These are phyloP conservation scores for Talaromyces piceae DNA, from an alignment of 2,329 filamentous ascomycete species.

Conservation along the genomic window DNA sequence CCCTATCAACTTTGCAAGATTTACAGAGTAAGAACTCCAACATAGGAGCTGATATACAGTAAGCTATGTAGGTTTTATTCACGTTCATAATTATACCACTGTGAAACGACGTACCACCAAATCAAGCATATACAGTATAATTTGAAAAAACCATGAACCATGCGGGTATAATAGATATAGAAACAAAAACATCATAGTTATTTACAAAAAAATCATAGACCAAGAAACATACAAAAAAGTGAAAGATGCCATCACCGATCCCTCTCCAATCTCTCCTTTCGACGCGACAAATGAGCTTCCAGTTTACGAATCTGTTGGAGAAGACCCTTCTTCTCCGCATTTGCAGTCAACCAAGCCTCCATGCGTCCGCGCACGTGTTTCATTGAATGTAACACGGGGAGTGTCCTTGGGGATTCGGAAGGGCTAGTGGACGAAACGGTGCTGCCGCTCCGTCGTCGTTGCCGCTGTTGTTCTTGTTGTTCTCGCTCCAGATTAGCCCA, in stretches of 20 bases:
- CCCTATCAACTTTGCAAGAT: no score
- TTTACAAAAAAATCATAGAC: neutral
- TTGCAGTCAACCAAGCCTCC: slow-evolving; percentile 73
- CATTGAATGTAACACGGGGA: slow-evolving; percentile 71
- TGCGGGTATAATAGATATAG: neutral
- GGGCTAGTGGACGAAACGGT: no score
- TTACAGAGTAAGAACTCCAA: no score
- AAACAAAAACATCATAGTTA: neutral
- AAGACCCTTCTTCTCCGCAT: slow-evolving; percentile 71
- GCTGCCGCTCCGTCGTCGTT: no score
- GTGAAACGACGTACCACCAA: neutral
- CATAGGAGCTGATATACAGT: neutral
- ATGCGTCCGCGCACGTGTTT: slow-evolving; percentile 63
- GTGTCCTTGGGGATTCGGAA: no score
- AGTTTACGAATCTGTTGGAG: slow-evolving; percentile 53
- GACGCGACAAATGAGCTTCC: slow-evolving; percentile 59
- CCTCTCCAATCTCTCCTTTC: slow-evolving; percentile 31
- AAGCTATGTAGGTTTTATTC: no score
- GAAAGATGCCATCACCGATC: slow-evolving; percentile 12
- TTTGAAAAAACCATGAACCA: neutral
- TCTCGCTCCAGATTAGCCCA: slow-evolving; percentile 55
- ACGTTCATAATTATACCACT: neutral
- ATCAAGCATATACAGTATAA: neutral
- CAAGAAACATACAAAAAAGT: neutral
- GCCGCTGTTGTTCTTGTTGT: neutral